phyloP scores from a whole-genome alignment of 73 alveolate genomes.

The Paramecium primaurelia region DNA sequence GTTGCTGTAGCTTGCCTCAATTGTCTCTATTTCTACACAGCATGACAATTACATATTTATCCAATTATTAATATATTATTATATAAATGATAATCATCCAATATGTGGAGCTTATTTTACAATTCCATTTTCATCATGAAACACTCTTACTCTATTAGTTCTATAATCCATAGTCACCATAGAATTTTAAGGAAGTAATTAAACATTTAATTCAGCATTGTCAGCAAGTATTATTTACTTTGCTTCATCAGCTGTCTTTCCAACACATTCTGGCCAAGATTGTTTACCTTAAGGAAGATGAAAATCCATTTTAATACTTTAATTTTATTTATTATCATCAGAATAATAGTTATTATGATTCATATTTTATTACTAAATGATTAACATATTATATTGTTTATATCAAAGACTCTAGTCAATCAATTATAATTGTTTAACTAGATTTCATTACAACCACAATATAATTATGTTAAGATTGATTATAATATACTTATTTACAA shows the following conservation, averaged over 20 bases:
- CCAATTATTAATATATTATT: neutral
- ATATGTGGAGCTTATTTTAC: neutral
- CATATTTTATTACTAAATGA: too few relatives aligned
- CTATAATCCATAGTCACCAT: neutral
- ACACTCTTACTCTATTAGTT: neutral
- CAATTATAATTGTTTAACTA: too few relatives aligned
- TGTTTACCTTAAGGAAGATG: neutral
- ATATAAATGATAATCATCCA: neutral
- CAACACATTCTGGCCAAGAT: neutral
- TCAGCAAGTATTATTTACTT: neutral
- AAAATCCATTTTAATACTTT: neutral
- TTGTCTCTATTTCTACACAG: conserved; percentile 59
- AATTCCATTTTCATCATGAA: neutral
- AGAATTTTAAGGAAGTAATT: neutral
- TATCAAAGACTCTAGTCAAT: neutral
- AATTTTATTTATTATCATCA: neutral
- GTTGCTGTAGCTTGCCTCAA: conserved; percentile 59
- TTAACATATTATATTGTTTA: neutral
- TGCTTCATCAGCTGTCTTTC: conserved; percentile 13
- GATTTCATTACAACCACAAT: neutral
- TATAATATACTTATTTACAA: neutral
- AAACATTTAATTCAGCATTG: neutral
- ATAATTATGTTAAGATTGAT: neutral
- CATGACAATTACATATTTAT: conserved; percentile 15
- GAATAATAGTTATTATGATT: neutral